Percentiles rank a stretch among this genome's conserved stretches.
These are phyloP conservation scores for Lolium rigidum DNA, from an alignment of 176 grass and related monocot species.

Conservation along the genomic window DNA sequence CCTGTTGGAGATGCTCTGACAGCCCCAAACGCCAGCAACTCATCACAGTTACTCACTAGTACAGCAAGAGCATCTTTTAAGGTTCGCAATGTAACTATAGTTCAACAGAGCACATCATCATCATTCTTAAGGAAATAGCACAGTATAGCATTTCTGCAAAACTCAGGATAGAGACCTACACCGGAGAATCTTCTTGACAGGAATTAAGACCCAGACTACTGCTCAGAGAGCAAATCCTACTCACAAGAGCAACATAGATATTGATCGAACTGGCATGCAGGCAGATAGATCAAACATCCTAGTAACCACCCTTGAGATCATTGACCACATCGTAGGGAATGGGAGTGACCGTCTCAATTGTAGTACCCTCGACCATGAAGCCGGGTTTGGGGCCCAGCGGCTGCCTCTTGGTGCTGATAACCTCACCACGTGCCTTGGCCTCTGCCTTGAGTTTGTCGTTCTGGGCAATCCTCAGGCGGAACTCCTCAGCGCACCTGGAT, in stretches of 20 bases:
- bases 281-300: constrained; percentile 33
- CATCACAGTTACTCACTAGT: no score
- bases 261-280: constrained; percentile 29
- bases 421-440: constrained; percentile 57
- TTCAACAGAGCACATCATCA: constrained; percentile 20
- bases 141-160: constrained; percentile 35
- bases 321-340: constrained; percentile 83
- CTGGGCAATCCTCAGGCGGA: constrained; percentile 62
- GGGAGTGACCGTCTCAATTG: constrained; percentile 70
- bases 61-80: neutral
- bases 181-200: constrained; percentile 29
- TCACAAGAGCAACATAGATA: constrained; percentile 37
- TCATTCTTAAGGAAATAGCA: constrained; percentile 37
- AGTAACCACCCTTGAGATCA: constrained; percentile 89
- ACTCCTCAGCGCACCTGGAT: constrained; percentile 75
- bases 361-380: constrained; percentile 84
- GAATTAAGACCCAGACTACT: constrained; percentile 54
- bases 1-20: no score
- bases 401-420: constrained; percentile 79
- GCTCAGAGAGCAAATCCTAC: constrained; percentile 40
- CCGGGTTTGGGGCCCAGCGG: constrained; percentile 68
- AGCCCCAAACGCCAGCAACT: neutral
- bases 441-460: constrained; percentile 70
- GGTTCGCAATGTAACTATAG: neutral
- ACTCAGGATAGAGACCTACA: constrained; percentile 30